Base-by-base conservation (phyloP, 768 basidiomycete species). In the Phaffia tasmanica region DNA sequence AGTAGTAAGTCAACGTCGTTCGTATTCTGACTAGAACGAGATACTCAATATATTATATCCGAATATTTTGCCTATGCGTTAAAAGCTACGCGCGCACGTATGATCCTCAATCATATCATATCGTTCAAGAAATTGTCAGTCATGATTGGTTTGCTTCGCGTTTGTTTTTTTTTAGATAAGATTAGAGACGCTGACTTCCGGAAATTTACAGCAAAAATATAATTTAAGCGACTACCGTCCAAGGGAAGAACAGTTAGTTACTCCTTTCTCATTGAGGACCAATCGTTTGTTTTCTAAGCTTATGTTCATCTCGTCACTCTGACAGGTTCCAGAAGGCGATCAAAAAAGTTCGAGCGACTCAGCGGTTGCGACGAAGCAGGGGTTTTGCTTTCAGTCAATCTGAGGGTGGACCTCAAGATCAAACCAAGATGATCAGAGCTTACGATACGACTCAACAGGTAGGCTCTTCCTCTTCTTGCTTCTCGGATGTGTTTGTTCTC, bases 351-450 rank as follows among this genome's bases (percentile, higher is more conserved):
- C 85, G 95, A n/a, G 95, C 95, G 0, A 89, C 92, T 1, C 95
- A 99, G 75, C 85, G 95, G 46, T 90, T 98, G 88, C 86, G 95
- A 18, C 82, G 89, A 65, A 95, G 90, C 70, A 85, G 95, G 57
- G 95, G 95, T 3, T 99, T 98, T 75, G 95, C 95, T 4, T 99
- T 99, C 80, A 91, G 88, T 76, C 93, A 97, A 77, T 95, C 92
- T 2, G 93, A 97, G 77, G 81, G 30, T 29, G 83, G 84, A 35
- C 84, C 84, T 70, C 86, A 93, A 77, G 92, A 94, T 76, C 93
- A 97, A 66, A 77, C 87, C 58, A 81, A 84, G 72, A 78, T 91
- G 68, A 90, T 91, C 71, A 79, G 89, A 63, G 88, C 88, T 30
- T 90, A 92, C 73, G 89, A 91, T 76, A 91, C 89, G 48, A 86